Base-by-base conservation (phyloP, 495 filamentous ascomycete genomes). In the Penicillium taxi region DNA sequence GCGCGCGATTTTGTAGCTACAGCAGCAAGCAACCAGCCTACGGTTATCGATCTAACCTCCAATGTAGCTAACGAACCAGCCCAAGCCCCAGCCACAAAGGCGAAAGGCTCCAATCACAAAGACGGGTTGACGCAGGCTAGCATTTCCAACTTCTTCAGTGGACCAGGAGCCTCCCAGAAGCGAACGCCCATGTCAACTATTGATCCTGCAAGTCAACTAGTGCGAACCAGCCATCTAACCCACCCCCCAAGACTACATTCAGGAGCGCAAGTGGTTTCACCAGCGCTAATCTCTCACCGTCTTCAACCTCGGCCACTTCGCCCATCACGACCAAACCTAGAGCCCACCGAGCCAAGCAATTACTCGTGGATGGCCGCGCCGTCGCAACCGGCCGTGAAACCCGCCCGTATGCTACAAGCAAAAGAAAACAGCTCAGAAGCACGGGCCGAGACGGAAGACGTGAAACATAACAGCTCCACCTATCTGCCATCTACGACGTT, bases 281-380 rank as follows among this genome's bases (percentile, higher is more conserved):
- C 41, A 2, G 28, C 58, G 16, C 53, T 58, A 14, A 54, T 51
- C 14, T 47, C 44, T 5, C 60, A 67, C 37, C 66, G 66, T 33
- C 56, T 63, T 11, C 66, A 59, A 39, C 50, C 57, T 15, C 61
- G 60, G 15, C 53, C 52, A 11, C 50, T 61, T 16, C 49, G 56
- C 31, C 58, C 62, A 35, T 39, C 61, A 2, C 61, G 64, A 9
- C 63, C 64, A 6, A 38, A 50, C 27, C 58, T 65, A 29, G 61
- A 66, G 40, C 49, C 59, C 1, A 52, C 61, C 12, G 53, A 61
- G 18, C 42, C 59, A 2, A 63, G 53, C 39, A 51, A 48, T 22
- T 70, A 70, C 49, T 64, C 63, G 41, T 70, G 64, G 64, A 44
- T 68, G 37, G 45, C 61, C 15, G 37, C 51, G 28, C 50, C 54